Conservation (phyloP, 2,329 filamentous ascomycete genomes). For the Sporothrix brasiliensis region DNA sequence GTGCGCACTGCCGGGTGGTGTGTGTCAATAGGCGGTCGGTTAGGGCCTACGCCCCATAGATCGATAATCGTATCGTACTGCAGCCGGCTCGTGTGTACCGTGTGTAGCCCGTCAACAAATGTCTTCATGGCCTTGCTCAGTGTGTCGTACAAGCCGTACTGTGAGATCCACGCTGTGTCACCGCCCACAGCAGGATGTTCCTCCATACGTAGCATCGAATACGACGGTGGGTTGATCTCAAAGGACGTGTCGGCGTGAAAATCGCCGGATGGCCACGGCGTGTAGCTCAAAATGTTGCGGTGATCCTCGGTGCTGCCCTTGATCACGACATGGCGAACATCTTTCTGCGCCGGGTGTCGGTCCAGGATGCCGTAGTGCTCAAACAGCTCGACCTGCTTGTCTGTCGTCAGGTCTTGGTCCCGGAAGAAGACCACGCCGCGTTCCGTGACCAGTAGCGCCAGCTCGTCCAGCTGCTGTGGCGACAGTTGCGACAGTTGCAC, state of each 20-base stretch:
- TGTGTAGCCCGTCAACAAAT: slow-evolving; percentile 50
- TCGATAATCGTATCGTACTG: slow-evolving; percentile 54
- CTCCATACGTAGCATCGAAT: slow-evolving; percentile 56
- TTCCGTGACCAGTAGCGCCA: slow-evolving; percentile 52
- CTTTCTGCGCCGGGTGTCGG: slow-evolving; percentile 51
- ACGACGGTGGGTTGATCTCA: slow-evolving; percentile 55
- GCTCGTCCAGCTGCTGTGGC: slow-evolving; percentile 52
- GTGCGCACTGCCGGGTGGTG: slow-evolving; percentile 54
- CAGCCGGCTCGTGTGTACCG: slow-evolving; percentile 51
- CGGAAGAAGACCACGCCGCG: slow-evolving; percentile 55
- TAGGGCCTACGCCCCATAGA: slow-evolving; percentile 48
- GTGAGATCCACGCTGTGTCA: slow-evolving; percentile 54
- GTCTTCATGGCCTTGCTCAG: slow-evolving; percentile 49
- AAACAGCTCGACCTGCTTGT: slow-evolving; percentile 50
- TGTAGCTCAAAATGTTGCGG: slow-evolving; percentile 50
- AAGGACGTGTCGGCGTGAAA: slow-evolving; percentile 56
- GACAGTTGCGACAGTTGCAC: slow-evolving; percentile 51
- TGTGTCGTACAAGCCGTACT: slow-evolving; percentile 51
- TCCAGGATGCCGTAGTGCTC: slow-evolving; percentile 54
- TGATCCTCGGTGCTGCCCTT: slow-evolving; percentile 51
- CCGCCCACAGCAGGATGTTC: slow-evolving; percentile 53
- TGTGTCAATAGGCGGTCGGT: slow-evolving; percentile 51
- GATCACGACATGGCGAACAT: slow-evolving; percentile 50
- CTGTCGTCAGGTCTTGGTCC: slow-evolving; percentile 51
- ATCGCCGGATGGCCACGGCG: slow-evolving; percentile 51